These are phyloP conservation scores for Strigomonas culicis DNA, from an alignment of 208 protist species.

Conservation along the genomic window DNA sequence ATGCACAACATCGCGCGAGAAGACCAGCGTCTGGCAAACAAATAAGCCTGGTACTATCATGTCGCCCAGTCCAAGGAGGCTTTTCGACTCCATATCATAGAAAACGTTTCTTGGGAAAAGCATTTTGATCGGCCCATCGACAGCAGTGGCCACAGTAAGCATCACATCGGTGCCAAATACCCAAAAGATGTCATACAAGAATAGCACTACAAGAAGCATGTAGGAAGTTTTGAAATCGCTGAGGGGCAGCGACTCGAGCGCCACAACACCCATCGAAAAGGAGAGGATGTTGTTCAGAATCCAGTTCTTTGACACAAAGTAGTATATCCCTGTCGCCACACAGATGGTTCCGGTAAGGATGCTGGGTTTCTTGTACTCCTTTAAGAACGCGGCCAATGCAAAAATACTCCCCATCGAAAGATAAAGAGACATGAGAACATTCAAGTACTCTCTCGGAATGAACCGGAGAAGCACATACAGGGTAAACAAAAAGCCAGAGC, in stretches of 20 bases:
- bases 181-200: constrained; percentile 98
- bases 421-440: constrained; percentile 64
- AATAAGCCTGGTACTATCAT: constrained; percentile 96
- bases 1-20: constrained; percentile 66
- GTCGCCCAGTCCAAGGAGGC: constrained; percentile 96
- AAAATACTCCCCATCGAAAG: constrained; percentile 66
- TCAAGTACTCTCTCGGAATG: constrained; percentile 76
- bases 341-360: constrained; percentile 70
- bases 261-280: constrained; percentile 82
- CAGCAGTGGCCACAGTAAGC: constrained; percentile 93
- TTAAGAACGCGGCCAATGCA: constrained; percentile 56
- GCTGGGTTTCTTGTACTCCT: constrained; percentile 44
- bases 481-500: constrained; percentile 76
- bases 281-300: constrained; percentile 94
- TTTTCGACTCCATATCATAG: constrained; percentile 65
- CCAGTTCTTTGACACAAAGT: constrained; percentile 89
- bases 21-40: constrained; percentile 93
- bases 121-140: constrained; percentile 96
- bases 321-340: constrained; percentile 41
- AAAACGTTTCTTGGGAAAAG: constrained; percentile 90
- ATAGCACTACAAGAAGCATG: constrained; percentile 87
- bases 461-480: constrained; percentile 77
- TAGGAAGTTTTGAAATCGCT: constrained; percentile 61
- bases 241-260: constrained; percentile 54
- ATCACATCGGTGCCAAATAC: constrained; percentile 97